Conservation (phyloP, 768 basidiomycete genomes). For the Sporobolomyces roseus region DNA sequence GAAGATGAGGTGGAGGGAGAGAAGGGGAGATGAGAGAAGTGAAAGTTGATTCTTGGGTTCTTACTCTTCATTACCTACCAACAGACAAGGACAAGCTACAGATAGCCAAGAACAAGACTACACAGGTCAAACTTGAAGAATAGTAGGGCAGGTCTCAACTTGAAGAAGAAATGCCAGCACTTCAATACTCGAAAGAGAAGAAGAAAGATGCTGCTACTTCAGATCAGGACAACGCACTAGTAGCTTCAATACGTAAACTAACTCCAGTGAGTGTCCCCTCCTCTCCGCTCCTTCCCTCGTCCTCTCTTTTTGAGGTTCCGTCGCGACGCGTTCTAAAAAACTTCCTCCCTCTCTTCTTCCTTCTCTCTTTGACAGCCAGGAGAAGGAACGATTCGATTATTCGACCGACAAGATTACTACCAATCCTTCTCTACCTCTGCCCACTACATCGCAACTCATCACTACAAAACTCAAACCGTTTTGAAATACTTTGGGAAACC, state of each 20-base stretch:
- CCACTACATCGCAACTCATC: constrained; percentile 64
- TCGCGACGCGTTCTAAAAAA: constrained; percentile 17
- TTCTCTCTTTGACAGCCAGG: constrained; percentile 45
- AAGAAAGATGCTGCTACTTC: not conserved
- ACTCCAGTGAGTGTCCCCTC: not conserved
- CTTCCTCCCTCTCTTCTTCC: not conserved
- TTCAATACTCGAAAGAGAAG: constrained; percentile 29
- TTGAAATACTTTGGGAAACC: constrained; percentile 75
- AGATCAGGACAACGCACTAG: constrained; percentile 9
- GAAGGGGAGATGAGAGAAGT: too few relatives aligned
- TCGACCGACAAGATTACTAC: constrained; percentile 76
- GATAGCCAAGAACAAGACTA: not conserved
- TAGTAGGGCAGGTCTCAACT: too few relatives aligned
- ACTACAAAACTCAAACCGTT: constrained; percentile 72
- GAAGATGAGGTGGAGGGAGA: not conserved
- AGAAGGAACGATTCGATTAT: constrained; percentile 76
- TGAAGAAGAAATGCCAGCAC: constrained; percentile 19
- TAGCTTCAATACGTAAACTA: constrained; percentile 16
- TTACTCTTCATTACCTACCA: not conserved
- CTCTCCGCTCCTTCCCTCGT: not conserved
- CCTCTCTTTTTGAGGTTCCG: not conserved
- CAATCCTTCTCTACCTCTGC: constrained; percentile 87
- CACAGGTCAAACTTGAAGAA: not conserved
- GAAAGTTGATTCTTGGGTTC: too few relatives aligned
- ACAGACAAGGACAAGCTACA: not conserved